Evolutionary conservation across 371 early-diverging fungal genomes (phyloP).

Genomic region (Catenaria anguillulae): DNA sequence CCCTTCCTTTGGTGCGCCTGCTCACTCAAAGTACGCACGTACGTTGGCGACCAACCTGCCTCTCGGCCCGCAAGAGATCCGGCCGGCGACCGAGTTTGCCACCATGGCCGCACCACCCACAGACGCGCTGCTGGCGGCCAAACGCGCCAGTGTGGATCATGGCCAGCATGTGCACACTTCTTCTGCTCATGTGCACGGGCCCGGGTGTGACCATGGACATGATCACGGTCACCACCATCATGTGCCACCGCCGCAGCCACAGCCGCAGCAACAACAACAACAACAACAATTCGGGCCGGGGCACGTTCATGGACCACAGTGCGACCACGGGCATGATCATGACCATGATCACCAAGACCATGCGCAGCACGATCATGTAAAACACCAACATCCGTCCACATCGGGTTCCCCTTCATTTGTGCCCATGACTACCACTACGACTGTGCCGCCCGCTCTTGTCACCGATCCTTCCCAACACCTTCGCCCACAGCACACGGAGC

Average conservation of each 20-base stretch:
- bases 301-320: neutral
- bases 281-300: no score
- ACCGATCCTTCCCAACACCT: no score
- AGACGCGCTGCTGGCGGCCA: neutral
- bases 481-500: no score
- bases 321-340: neutral
- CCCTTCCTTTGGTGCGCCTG: neutral
- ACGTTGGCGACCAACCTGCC: neutral
- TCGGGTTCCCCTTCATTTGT: no score
- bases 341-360: neutral
- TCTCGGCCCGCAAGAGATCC: neutral
- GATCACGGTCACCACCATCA: neutral
- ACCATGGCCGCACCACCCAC: conserved; percentile 3
- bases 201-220: neutral
- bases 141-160: neutral
- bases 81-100: neutral
- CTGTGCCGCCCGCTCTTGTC: no score
- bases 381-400: no score
- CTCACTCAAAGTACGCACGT: neutral
- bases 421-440: no score
- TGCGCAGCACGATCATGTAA: neutral
- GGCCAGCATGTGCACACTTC: no score
- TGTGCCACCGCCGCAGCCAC: neutral
- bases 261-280: no score
- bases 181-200: neutral